Evolutionary conservation across 768 basidiomycete genomes (phyloP).

Genomic region (Kwoniella pini): DNA sequence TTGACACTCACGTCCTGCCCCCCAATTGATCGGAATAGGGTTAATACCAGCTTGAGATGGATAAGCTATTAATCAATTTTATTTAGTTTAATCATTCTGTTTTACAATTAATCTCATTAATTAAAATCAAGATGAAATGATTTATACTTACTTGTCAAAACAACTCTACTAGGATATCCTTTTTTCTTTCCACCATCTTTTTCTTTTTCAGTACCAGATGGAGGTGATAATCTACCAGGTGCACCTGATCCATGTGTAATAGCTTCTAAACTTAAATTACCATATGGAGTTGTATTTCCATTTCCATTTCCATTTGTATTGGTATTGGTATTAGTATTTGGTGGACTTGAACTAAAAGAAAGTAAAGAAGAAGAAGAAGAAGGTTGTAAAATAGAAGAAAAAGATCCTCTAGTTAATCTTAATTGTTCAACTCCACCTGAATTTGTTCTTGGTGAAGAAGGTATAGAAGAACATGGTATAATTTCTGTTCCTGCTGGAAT

Average conservation of each 20-base stretch:
- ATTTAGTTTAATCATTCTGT: neutral
- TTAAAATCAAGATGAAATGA: neutral
- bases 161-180: conserved; percentile 24
- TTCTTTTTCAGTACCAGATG: neutral
- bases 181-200: conserved; percentile 23
- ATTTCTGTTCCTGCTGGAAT: conserved; percentile 16
- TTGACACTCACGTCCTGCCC: conserved; percentile 58
- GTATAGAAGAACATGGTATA: conserved; percentile 25
- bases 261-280: conserved; percentile 32
- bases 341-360: too few species aligned
- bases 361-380: neutral
- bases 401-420: conserved; percentile 11
- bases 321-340: neutral
- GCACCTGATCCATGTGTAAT: conserved; percentile 27
- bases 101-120: neutral
- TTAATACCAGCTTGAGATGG: conserved; percentile 89
- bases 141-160: conserved; percentile 26
- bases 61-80: conserved; percentile 60
- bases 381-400: conserved; percentile 4
- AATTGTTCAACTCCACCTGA: conserved; percentile 32
- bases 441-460: conserved; percentile 15
- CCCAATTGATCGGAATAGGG: conserved; percentile 80
- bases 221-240: conserved; percentile 27
- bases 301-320: conserved; percentile 2
- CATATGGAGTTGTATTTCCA: conserved; percentile 33